These are phyloP conservation scores for Skeletonema grethae DNA, from an alignment of 108 stramenopile species.

Conservation along the genomic window DNA sequence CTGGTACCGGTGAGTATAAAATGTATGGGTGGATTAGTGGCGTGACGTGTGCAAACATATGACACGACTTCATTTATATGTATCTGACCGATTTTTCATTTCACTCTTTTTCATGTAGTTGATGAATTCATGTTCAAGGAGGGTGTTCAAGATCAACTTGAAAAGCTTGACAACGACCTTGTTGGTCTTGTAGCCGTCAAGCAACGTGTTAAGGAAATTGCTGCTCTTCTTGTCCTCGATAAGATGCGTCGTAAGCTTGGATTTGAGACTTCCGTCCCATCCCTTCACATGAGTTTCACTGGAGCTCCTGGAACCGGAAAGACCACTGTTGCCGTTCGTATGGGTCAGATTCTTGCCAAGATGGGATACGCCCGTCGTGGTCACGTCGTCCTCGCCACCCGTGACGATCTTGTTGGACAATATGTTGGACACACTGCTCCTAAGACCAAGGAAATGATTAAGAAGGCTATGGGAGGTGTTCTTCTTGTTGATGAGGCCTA, in stretches of 20 bases:
- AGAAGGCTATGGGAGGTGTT: constrained; percentile 96
- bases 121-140: constrained; percentile 99
- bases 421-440: constrained; percentile 99
- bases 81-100: background rate
- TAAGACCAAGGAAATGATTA: constrained; percentile 99
- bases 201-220: constrained; percentile 95
- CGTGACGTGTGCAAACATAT: background rate
- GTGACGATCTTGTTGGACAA: constrained; percentile 98
- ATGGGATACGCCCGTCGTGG: constrained; percentile 98
- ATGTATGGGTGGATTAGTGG: background rate
- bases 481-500: constrained; percentile 99
- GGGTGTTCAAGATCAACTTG: constrained; percentile 95
- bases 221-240: constrained; percentile 95
- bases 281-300: constrained; percentile 98
- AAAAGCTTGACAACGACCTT: constrained; percentile 94
- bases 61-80: background rate
- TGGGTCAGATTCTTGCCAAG: constrained; percentile 98
- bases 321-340: constrained; percentile 97
- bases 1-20: constrained; percentile 82
- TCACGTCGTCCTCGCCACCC: constrained; percentile 96
- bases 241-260: constrained; percentile 98
- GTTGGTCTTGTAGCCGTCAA: constrained; percentile 95
- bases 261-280: constrained; percentile 96
- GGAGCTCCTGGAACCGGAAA: constrained; percentile 98
- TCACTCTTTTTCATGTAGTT: constrained; percentile 48